Percentiles rank a stretch among this genome's conserved stretches.
phyloP scores from a whole-genome alignment of 768 basidiomycete genomes.

The Termitomyces sp. region DNA sequence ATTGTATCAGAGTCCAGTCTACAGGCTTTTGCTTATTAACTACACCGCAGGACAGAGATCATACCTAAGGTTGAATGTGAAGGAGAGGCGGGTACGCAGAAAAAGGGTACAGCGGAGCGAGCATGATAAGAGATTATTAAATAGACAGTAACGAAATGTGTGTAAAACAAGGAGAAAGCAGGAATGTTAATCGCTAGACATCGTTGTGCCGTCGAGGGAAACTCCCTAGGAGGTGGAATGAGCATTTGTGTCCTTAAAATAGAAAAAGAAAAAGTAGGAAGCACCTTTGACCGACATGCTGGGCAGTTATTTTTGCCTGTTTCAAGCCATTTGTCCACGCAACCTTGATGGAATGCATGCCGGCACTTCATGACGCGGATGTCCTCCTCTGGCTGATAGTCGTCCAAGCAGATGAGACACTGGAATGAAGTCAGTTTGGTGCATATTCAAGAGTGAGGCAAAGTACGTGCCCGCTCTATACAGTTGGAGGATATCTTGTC shows the following conservation, averaged over 20 bases:
- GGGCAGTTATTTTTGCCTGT: constrained; percentile 89
- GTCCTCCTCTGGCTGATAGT: constrained; percentile 77
- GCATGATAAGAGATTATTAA: constrained; percentile 6
- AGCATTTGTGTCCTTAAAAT: neutral
- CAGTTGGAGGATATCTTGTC: constrained; percentile 76
- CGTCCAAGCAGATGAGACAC: constrained; percentile 87
- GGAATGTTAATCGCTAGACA: neutral
- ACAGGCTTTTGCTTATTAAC: constrained; percentile 10
- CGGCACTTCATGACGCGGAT: constrained; percentile 78
- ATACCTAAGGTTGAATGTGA: constrained; percentile 2
- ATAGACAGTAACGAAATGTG: neutral
- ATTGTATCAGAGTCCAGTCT: constrained; percentile 7
- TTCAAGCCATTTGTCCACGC: constrained; percentile 88
- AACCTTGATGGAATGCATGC: constrained; percentile 87
- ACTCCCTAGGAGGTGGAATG: constrained; percentile 25
- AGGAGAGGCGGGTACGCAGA: constrained; percentile 3
- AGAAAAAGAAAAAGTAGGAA: constrained; percentile 1
- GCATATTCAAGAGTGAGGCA: neutral
- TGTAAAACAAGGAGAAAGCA: neutral
- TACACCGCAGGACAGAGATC: constrained; percentile 1
- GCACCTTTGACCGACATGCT: constrained; percentile 77
- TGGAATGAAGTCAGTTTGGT: constrained; percentile 20
- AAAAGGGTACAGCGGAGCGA: constrained; percentile 1
- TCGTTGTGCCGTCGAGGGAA: constrained; percentile 20
- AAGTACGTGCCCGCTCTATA: constrained; percentile 62